phyloP scores from a whole-genome alignment of 192 early-diverging fungal genomes.

The Umbelopsis vinacea region DNA sequence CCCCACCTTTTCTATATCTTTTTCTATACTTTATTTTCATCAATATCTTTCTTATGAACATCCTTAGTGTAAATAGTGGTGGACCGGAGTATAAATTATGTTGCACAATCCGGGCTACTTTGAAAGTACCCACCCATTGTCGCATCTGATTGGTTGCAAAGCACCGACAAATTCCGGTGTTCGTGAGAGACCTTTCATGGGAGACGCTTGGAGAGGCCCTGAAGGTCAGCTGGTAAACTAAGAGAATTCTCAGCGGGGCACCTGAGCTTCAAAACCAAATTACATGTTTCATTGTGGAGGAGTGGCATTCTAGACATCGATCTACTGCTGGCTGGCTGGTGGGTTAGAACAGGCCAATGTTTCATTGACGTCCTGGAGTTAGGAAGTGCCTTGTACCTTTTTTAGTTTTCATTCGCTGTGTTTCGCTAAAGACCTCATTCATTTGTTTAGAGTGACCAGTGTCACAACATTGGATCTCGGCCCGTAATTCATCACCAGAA shows the following conservation, averaged over 20 bases:
- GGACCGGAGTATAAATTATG: neutral
- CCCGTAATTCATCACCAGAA: too few relatives aligned
- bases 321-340: too few relatives aligned
- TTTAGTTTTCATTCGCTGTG: too few relatives aligned
- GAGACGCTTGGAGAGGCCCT: neutral
- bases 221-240: neutral
- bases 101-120: constrained; percentile 13
- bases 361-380: too few relatives aligned
- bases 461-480: too few relatives aligned
- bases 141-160: neutral
- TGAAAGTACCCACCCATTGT: neutral
- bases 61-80: neutral
- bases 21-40: constrained; percentile 2
- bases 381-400: too few relatives aligned
- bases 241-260: neutral
- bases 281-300: too few relatives aligned
- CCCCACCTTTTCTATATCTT: neutral
- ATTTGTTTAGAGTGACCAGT: too few relatives aligned
- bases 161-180: constrained; percentile 15
- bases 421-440: too few relatives aligned
- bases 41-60: neutral
- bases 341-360: too few relatives aligned
- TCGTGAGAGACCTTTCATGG: constrained; percentile 10
- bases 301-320: too few relatives aligned
- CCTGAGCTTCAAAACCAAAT: too few relatives aligned